Evolutionary conservation across 1,284 basidiomycete species (phyloP).

Genomic region (Irpex sp.): DNA sequence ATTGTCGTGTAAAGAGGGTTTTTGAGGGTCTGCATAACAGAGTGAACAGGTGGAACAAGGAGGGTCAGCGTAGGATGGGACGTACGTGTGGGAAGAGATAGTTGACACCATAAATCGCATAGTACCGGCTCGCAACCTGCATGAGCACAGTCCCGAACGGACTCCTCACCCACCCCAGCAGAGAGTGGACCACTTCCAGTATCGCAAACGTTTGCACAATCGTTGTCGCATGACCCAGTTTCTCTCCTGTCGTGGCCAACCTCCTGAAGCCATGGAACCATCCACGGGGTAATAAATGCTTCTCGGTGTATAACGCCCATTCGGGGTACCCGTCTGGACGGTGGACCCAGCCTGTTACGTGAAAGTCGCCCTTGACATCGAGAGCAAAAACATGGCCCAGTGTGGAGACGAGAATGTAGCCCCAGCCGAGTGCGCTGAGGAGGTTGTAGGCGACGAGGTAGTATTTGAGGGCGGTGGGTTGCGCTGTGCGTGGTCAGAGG

Average conservation of each 20-base stretch:
- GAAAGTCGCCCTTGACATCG: constrained; percentile 10
- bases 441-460: constrained; percentile 83
- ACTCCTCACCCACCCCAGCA: constrained; percentile 81
- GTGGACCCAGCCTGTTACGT: constrained; percentile 5
- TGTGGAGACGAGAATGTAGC: constrained; percentile 56
- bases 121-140: constrained; percentile 87
- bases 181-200: constrained; percentile 81
- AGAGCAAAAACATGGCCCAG: constrained; percentile 45
- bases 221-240: constrained; percentile 61
- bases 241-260: constrained; percentile 48
- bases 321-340: constrained; percentile 16
- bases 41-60: background rate
- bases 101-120: constrained; percentile 85
- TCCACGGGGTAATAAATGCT: constrained; percentile 27
- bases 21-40: constrained; percentile 52
- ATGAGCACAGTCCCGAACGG: constrained; percentile 78
- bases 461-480: constrained; percentile 35
- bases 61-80: background rate
- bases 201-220: constrained; percentile 80
- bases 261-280: constrained; percentile 21
- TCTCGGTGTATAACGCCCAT: constrained; percentile 11
- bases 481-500: constrained; percentile 6
- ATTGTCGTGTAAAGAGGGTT: constrained; percentile 88
- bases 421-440: constrained; percentile 72
- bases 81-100: constrained; percentile 53